Base-by-base conservation (phyloP, 2,329 filamentous ascomycete genomes). In the Nigrospora oryzae region DNA sequence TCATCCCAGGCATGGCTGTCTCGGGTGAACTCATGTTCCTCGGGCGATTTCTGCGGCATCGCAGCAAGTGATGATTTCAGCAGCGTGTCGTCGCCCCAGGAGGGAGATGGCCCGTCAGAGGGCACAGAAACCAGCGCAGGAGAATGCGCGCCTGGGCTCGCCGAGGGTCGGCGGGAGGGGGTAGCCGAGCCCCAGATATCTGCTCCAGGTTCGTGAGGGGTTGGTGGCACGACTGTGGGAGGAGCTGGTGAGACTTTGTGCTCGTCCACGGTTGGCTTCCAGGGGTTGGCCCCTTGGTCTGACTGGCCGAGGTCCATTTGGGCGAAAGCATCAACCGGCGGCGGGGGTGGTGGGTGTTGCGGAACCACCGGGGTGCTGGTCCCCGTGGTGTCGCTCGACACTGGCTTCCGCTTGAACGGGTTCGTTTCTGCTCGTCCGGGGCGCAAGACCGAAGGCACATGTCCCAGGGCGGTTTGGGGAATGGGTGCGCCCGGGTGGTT, bases 1-100 rank as follows among this genome's bases (percentile, higher is more conserved):
- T 75, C 74, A 43, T 75, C 71, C 75, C 75, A 78, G 0, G 68
- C 69, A 47, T 75, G 62, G 3, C 65, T 62, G 34, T 74, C 70
- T 5, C 65, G 65, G 4, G 64, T 51, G 3, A 66, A 54, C 37
- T 69, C 65, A 17, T 60, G 51, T 38, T 55, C 49, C 46, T 61
- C 54, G 2, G 55, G 42, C 2, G 59, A 49, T 13, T 53, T 53
- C 2, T 45, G 46, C 6, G 56, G 53, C 16, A 54, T 39, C 11
- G 57, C 43, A 10, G 48, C 44, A 3, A 55, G 40, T 13, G 57
- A 46, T 17, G 56, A 43, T n/a, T 59, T 56, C n/a, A 61, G 50
- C 3, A 53, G 51, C 4, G 55, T 51, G 12, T 57, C 53, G 30
- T 71, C 66, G 5, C 64, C 67, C 57, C 71, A 73, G 42, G 63